Evolutionary conservation across 768 basidiomycete species (phyloP).

Genomic region (Amanita exitialis): DNA sequence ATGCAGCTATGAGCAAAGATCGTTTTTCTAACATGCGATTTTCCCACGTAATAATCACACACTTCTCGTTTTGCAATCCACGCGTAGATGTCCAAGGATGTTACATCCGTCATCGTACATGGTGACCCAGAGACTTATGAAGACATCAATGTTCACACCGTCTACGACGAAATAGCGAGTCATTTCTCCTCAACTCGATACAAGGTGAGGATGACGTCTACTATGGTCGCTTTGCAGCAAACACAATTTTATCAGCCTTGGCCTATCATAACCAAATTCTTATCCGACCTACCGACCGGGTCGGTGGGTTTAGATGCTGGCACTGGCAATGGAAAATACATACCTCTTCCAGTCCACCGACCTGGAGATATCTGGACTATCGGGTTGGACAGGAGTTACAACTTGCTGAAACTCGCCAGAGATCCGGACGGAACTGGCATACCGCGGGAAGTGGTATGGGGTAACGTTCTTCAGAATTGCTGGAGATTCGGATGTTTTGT

Average conservation of each 20-base stretch:
- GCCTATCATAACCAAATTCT: conserved; percentile 77
- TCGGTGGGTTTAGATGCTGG: conserved; percentile 92
- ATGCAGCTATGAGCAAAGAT: neutral
- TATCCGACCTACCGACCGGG: conserved; percentile 60
- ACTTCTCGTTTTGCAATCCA: neutral
- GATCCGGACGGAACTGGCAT: conserved; percentile 38
- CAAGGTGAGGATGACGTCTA: conserved; percentile 38
- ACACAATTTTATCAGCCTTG: conserved; percentile 42
- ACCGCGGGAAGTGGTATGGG: conserved; percentile 66
- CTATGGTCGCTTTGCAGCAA: neutral
- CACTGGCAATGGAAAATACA: conserved; percentile 96
- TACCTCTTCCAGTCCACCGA: conserved; percentile 60
- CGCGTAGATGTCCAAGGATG: neutral
- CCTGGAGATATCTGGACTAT: conserved; percentile 60
- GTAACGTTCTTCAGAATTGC: conserved; percentile 59
- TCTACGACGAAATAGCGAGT: conserved; percentile 78
- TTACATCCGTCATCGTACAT: conserved; percentile 16
- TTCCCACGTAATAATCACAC: neutral
- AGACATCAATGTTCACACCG: conserved; percentile 62
- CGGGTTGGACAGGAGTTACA: conserved; percentile 76
- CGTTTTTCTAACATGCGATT: neutral
- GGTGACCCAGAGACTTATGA: conserved; percentile 56
- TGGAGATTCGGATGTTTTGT: conserved; percentile 85
- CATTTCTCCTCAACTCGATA: conserved; percentile 89
- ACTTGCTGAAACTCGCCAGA: conserved; percentile 67